These are phyloP conservation scores for Amylocystis lapponica DNA, from an alignment of 768 basidiomycete genomes.

Conservation along the genomic window DNA sequence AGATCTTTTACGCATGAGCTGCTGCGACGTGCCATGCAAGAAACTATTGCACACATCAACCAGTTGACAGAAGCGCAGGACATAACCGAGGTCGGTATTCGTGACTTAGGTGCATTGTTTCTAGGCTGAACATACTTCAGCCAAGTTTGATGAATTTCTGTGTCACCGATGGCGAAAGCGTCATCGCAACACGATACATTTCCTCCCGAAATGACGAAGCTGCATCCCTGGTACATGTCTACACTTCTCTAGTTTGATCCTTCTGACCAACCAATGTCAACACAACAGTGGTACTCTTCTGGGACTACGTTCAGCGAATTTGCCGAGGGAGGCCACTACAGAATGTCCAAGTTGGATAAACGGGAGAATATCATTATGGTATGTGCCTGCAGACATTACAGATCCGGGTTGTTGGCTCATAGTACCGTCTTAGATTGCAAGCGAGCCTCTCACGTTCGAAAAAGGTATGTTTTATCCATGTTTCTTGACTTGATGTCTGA, in stretches of 20 bases:
- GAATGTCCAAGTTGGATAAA: constrained; percentile 94
- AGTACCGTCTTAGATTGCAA: constrained; percentile 55
- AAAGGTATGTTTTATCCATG: constrained; percentile 46
- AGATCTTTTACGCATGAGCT: constrained; percentile 64
- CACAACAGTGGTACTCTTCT: constrained; percentile 84
- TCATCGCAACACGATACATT: constrained; percentile 93
- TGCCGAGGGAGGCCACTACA: constrained; percentile 83
- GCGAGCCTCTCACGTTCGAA: constrained; percentile 96
- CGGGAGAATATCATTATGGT: constrained; percentile 95
- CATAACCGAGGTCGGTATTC: constrained; percentile 55
- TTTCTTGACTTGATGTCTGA: background rate
- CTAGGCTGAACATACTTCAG: constrained; percentile 28
- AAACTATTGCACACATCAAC: constrained; percentile 81
- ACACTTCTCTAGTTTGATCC: background rate
- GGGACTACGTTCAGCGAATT: constrained; percentile 93
- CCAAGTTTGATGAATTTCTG: constrained; percentile 95
- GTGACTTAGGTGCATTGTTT: background rate
- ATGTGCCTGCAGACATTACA: no score
- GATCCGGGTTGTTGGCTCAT: constrained; percentile 12
- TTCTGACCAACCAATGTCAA: background rate
- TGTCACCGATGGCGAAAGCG: constrained; percentile 90
- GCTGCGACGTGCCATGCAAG: constrained; percentile 81
- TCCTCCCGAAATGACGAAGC: constrained; percentile 89
- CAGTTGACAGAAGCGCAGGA: constrained; percentile 63
- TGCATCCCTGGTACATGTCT: constrained; percentile 67